Evolutionary conservation across 139 green algal genomes (phyloP).

Genomic region (Auxenochlorella pyrenoidosa): DNA sequence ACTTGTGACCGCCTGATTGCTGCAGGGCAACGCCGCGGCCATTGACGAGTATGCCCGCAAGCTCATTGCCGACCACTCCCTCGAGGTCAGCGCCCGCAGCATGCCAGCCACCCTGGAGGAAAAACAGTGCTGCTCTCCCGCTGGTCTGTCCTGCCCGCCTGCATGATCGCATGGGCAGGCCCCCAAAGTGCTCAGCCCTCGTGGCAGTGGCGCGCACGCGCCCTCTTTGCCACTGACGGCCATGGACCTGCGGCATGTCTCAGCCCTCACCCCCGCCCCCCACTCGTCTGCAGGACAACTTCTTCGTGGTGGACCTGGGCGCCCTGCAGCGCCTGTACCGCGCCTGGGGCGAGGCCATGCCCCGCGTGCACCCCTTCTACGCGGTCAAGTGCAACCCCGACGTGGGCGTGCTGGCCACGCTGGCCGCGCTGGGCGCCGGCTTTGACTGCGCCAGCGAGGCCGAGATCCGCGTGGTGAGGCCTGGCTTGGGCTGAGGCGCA

Average conservation of each 20-base stretch:
- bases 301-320: slow-evolving; percentile 94
- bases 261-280: neutral
- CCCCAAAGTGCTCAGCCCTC: too few relatives aligned
- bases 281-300: slow-evolving; percentile 79
- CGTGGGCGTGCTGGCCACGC: slow-evolving; percentile 79
- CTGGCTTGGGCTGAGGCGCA: too few relatives aligned
- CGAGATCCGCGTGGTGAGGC: slow-evolving; percentile 85
- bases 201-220: too few relatives aligned
- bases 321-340: slow-evolving; percentile 79
- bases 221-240: too few relatives aligned
- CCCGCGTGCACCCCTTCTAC: slow-evolving; percentile 92
- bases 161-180: neutral
- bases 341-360: slow-evolving; percentile 85
- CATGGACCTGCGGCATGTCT: too few relatives aligned
- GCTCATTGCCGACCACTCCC: slow-evolving; percentile 33
- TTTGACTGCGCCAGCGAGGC: slow-evolving; percentile 95
- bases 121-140: too few relatives aligned
- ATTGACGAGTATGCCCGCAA: slow-evolving; percentile 45
- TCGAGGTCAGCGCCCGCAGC: neutral
- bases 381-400: slow-evolving; percentile 69
- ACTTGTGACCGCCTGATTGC: too few relatives aligned
- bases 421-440: slow-evolving; percentile 87
- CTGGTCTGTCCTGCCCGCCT: neutral
- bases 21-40: slow-evolving; percentile 11
- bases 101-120: too few relatives aligned